A percentile compares a stretch with the other conserved stretches of the same genome.
These are phyloP conservation scores for Trifolium subterraneum DNA, from an alignment of 306 rosid species.

Conservation along the genomic window DNA sequence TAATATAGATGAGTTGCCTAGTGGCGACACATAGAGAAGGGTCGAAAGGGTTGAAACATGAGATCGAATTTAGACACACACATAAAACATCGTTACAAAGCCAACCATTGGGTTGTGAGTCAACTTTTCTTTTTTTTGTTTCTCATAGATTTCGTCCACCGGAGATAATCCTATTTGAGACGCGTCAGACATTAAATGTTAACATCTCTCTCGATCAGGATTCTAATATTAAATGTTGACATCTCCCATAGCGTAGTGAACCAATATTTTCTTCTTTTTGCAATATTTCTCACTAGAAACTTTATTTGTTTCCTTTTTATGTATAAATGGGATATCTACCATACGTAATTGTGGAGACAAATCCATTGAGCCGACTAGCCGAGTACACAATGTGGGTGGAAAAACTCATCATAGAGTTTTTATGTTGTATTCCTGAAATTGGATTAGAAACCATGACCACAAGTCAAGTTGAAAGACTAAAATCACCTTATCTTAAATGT, in stretches of 20 bases:
- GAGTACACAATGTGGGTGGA: background rate
- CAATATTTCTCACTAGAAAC: background rate
- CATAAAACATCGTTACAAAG: no score
- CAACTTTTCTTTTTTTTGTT: no score
- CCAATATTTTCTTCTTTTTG: background rate
- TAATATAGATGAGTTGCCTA: background rate
- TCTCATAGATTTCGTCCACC: no score
- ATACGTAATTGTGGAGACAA: background rate
- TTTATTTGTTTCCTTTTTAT: background rate
- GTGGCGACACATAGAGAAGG: no score
- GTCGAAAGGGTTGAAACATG: no score
- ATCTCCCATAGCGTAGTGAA: no score
- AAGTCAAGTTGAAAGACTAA: background rate
- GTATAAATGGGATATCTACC: background rate
- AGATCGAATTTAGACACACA: no score
- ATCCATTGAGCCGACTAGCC: background rate
- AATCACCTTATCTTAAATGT: background rate
- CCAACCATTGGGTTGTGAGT: no score
- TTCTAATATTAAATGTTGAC: no score
- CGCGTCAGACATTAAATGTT: no score
- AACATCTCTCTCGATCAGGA: no score
- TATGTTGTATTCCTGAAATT: background rate
- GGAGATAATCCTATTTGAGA: no score
- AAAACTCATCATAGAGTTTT: background rate
- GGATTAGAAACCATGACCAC: background rate